A percentile compares a stretch with the other conserved stretches of the same genome.
These are phyloP conservation scores for Colletotrichum destructivum DNA, from an alignment of 2,329 filamentous ascomycete genomes.

Conservation along the genomic window DNA sequence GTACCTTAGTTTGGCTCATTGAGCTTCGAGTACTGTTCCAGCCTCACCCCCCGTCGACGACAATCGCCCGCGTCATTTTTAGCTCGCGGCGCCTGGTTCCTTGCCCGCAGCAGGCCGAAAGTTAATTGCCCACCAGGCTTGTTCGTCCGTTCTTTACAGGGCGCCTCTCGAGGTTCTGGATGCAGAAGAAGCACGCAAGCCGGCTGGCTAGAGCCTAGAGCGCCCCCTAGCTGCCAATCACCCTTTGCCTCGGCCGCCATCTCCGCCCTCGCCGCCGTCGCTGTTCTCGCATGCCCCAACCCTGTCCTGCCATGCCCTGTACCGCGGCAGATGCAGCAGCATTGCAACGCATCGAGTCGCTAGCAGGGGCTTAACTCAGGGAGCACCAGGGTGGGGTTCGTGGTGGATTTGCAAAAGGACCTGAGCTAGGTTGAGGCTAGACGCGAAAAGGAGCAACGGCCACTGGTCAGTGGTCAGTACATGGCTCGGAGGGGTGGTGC, in stretches of 20 bases:
- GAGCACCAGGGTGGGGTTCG: constrained; percentile 34
- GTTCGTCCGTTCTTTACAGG: constrained; percentile 22
- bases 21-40: constrained; percentile 36
- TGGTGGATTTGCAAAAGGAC: constrained; percentile 44
- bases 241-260: constrained; percentile 24
- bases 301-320: constrained; percentile 40
- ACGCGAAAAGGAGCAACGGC: constrained; percentile 35
- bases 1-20: constrained; percentile 6
- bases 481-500: constrained; percentile 4
- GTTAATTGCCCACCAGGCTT: constrained; percentile 34
- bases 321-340: constrained; percentile 43
- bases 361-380: constrained; percentile 28
- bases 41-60: constrained; percentile 39
- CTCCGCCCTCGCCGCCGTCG: constrained; percentile 34
- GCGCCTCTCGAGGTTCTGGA: constrained; percentile 36
- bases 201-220: constrained; percentile 7
- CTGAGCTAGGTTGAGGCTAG: constrained; percentile 42
- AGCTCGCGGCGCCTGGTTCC: constrained; percentile 38
- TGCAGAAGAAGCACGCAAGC: constrained; percentile 41
- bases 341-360: constrained; percentile 40
- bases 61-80: constrained; percentile 38
- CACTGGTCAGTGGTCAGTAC: constrained; percentile 13
- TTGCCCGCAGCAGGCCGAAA: constrained; percentile 39
- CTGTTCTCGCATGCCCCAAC: constrained; percentile 36
- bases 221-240: constrained; percentile 31